phyloP scores from a whole-genome alignment of 139 green algal species.

The Tetradesmus lagerheimii region DNA sequence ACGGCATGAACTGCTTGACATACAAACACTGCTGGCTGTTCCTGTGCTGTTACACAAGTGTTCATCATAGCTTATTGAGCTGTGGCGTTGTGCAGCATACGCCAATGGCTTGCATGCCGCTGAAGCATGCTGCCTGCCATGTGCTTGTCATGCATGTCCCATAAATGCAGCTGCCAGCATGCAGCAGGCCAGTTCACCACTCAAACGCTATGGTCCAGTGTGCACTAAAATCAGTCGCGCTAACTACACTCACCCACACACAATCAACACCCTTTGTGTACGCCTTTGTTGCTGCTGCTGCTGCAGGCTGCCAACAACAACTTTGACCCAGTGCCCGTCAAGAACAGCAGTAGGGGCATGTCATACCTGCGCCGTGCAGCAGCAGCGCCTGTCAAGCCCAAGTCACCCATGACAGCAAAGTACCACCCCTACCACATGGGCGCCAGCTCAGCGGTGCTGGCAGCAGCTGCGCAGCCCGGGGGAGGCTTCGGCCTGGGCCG shows the following conservation, averaged over 20 bases:
- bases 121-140: no score
- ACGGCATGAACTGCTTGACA: no score
- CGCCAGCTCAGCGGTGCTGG: background rate
- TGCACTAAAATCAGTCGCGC: no score
- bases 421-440: conserved; percentile 25
- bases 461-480: conserved; percentile 11
- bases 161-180: no score
- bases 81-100: no score
- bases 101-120: no score
- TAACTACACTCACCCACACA: background rate
- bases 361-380: background rate
- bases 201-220: no score
- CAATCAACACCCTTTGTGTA: background rate
- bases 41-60: no score
- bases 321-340: conserved; percentile 17
- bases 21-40: no score
- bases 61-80: no score
- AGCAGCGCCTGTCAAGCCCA: background rate
- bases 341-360: background rate
- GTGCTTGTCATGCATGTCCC: no score
- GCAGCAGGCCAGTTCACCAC: no score
- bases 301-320: conserved; percentile 21
- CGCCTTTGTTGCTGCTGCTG: background rate
- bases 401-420: background rate
- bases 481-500: background rate